Base-by-base conservation (phyloP, 495 filamentous ascomycete species). In the Sabuloglossum arenarium region DNA sequence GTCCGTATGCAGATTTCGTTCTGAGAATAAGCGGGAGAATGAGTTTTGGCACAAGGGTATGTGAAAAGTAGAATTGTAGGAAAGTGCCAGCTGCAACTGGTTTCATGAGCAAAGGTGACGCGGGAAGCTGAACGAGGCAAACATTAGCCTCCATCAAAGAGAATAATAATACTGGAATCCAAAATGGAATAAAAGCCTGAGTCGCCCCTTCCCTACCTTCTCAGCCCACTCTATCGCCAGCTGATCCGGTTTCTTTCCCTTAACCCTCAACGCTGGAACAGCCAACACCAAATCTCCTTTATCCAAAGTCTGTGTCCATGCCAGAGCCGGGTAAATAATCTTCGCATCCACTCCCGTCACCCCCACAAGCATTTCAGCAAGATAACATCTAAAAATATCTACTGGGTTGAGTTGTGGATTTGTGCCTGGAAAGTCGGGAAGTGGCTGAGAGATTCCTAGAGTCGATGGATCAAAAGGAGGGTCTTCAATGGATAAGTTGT, bases 351-450 rank as follows among this genome's bases (percentile, higher is more conserved):
- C 80, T 10, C 78, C 84, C 21, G 82, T 80, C 52, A 84, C 75
- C n/a, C 76, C 71, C n/a, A 76, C 73, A 30, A 98, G 71, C 31
- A 82, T 73, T 46, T 84, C 74, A 55, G 85, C 76, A 59, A 96
- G 80, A 60, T 94, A 86, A 53, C 82, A 77, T 42, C 91, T 77
- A 74, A 90, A 97, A 58, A 94, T 71, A 66, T 98, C 90, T 57
- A 88, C 74, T 24, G 86, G 84, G 71, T 98, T 98, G 63, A 79
- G 58, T 10, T 81, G 74, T 24, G 88, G 85, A 59, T 77, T 69
- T 34, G 73, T 76, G 58, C 71, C 72, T 42, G 77, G 75, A 59
- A 72, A 82, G 56, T 63, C 51, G 14, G 60, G 50, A 2, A 72
- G 42, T 1, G 72, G 47, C 3, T 62, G 59, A 24, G 60, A 61